phyloP scores from a whole-genome alignment of 148 eudicot genomes.

The Rhododendron ferrugineum region DNA sequence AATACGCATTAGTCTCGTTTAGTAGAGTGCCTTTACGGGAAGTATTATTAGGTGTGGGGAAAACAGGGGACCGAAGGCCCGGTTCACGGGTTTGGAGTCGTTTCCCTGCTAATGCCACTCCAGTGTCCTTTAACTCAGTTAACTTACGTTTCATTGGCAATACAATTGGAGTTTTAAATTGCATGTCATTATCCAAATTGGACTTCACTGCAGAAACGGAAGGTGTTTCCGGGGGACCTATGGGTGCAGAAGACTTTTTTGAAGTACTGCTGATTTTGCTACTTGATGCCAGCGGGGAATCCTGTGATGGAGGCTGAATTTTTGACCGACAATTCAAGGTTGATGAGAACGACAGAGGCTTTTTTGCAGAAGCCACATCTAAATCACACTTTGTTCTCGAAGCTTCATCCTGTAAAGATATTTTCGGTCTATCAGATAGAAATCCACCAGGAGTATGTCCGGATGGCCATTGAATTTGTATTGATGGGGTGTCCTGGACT shows the following conservation, averaged over 20 bases:
- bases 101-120: conserved; percentile 40
- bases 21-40: conserved; percentile 51
- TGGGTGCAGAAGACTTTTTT: conserved; percentile 30
- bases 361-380: conserved; percentile 38
- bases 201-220: conserved; percentile 33
- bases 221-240: conserved; percentile 37
- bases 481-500: conserved; percentile 54
- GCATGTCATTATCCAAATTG: conserved; percentile 41
- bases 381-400: conserved; percentile 34
- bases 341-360: conserved; percentile 45
- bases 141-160: conserved; percentile 83
- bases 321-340: conserved; percentile 39
- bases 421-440: conserved; percentile 33
- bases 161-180: conserved; percentile 59
- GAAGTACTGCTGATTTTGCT: conserved; percentile 33
- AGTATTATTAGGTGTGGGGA: conserved; percentile 46
- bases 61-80: conserved; percentile 57
- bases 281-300: conserved; percentile 32
- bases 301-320: conserved; percentile 28
- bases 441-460: conserved; percentile 62
- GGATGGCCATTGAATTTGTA: conserved; percentile 84
- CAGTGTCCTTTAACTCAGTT: conserved; percentile 57
- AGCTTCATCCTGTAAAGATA: conserved; percentile 34
- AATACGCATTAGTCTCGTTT: conserved; percentile 38
- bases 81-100: conserved; percentile 55